phyloP scores from a whole-genome alignment of 768 basidiomycete species.

The Panaeolus cyanescens region DNA sequence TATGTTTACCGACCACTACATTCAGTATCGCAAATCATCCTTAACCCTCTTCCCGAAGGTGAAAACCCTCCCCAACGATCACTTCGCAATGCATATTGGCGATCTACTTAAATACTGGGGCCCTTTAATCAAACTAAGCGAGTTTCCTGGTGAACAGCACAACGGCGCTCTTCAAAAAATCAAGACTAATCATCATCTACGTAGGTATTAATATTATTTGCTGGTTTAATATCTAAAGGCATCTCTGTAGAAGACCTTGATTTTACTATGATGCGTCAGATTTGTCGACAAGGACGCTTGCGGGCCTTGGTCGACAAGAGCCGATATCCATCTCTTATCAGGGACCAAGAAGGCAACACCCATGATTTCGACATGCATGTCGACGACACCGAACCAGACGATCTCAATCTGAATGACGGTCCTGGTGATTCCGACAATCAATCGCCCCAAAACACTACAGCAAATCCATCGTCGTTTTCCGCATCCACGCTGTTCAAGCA shows the following conservation, averaged over 20 bases:
- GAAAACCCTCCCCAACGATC: constrained; percentile 21
- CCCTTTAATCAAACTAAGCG: constrained; percentile 18
- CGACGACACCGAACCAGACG: too few relatives aligned
- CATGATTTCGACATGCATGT: neutral
- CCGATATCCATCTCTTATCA: neutral
- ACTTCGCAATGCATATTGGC: constrained; percentile 23
- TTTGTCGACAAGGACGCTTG: neutral
- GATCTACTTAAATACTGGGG: constrained; percentile 19
- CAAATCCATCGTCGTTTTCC: neutral
- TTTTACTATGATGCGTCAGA: neutral
- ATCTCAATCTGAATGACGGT: too few relatives aligned
- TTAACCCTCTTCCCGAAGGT: constrained; percentile 15
- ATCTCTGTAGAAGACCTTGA: too few relatives aligned
- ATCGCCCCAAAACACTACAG: neutral
- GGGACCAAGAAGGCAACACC: too few relatives aligned
- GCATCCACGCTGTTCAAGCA: neutral
- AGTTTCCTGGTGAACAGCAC: constrained; percentile 17
- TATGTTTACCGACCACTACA: too few relatives aligned
- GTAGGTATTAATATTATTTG: constrained; percentile 14
- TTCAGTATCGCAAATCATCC: constrained; percentile 17
- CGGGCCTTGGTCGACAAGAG: neutral
- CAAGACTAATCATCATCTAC: constrained; percentile 19
- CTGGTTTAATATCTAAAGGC: neutral
- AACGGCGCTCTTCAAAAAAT: constrained; percentile 21
- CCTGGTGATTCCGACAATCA: neutral